These are phyloP conservation scores for Pseudohyphozyma bogoriensis DNA, from an alignment of 768 basidiomycete genomes.

Conservation along the genomic window DNA sequence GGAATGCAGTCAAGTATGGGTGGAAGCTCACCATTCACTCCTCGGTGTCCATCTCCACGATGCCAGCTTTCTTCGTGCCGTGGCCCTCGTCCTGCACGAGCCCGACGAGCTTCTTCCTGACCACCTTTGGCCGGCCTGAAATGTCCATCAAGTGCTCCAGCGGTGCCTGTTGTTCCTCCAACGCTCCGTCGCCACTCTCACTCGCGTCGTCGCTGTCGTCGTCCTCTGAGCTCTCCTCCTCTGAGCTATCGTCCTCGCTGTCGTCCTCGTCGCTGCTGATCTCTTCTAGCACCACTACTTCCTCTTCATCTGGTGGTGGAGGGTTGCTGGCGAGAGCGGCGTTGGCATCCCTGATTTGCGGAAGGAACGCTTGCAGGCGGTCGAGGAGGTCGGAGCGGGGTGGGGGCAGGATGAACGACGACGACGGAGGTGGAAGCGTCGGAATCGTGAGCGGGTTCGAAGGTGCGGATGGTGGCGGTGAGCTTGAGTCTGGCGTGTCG, in stretches of 20 bases:
- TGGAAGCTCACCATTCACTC: too few relatives aligned
- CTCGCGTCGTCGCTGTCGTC: not conserved
- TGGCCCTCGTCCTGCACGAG: too few relatives aligned
- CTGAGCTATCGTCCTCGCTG: not conserved
- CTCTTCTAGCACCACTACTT: constrained; percentile 20
- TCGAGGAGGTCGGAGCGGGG: constrained; percentile 25
- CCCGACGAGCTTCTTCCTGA: constrained; percentile 1
- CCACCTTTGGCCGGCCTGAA: not conserved
- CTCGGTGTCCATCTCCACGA: too few relatives aligned
- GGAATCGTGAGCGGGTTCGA: constrained; percentile 16
- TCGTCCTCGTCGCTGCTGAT: constrained; percentile 16
- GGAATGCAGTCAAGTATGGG: too few relatives aligned
- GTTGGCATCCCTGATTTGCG: constrained; percentile 23
- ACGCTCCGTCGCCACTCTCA: not conserved
- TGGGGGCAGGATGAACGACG: constrained; percentile 25
- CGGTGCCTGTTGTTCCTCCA: not conserved
- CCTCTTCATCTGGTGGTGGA: constrained; percentile 3
- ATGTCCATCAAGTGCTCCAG: constrained; percentile 13
- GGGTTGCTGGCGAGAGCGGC: constrained; percentile 7
- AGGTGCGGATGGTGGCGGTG: not conserved
- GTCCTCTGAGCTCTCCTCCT: not conserved
- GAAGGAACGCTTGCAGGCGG: constrained; percentile 28
- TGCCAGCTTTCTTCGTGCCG: too few relatives aligned
- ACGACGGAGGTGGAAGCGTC: constrained; percentile 14
- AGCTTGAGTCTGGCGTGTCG: not conserved